Evolutionary conservation across 352 stramenopile species (phyloP).

Genomic region (Phytophthora vignae): DNA sequence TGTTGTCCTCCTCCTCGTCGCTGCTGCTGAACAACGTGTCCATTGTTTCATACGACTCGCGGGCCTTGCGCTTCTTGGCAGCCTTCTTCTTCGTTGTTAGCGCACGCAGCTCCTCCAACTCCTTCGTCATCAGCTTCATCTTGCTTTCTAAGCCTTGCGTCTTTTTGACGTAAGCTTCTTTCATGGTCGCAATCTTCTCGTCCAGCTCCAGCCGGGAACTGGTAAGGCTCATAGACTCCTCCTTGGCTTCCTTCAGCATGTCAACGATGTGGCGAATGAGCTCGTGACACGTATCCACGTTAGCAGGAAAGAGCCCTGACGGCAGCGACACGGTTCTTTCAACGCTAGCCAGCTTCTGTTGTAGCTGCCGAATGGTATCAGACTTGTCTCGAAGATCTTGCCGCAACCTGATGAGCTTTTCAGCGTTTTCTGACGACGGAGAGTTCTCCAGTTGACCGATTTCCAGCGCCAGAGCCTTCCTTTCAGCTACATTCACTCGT

Average conservation of each 20-base stretch:
- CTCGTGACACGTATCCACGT: constrained; percentile 53
- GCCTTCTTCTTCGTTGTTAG: constrained; percentile 49
- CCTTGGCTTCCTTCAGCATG: constrained; percentile 46
- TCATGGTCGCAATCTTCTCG: constrained; percentile 10
- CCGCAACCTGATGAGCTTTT: constrained; percentile 46
- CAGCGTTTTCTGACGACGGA: constrained; percentile 16
- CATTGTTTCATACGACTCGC: constrained; percentile 51
- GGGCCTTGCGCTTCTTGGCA: constrained; percentile 42
- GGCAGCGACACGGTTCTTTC: constrained; percentile 59
- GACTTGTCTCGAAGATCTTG: constrained; percentile 57
- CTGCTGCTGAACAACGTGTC: constrained; percentile 64
- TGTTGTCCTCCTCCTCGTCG: constrained; percentile 63
- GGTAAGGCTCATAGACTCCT: constrained; percentile 40
- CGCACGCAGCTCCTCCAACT: constrained; percentile 31
- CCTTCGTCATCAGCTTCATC: constrained; percentile 30
- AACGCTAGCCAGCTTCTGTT: constrained; percentile 65
- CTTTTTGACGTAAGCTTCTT: constrained; percentile 36
- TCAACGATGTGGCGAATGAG: constrained; percentile 64
- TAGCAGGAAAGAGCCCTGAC: constrained; percentile 49
- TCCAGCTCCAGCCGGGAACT: constrained; percentile 12
- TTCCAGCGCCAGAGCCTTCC: constrained; percentile 57
- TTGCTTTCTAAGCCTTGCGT: constrained; percentile 11
- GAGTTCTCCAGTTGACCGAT: constrained; percentile 40
- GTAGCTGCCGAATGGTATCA: constrained; percentile 61
- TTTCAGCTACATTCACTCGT: constrained; percentile 55